These are phyloP conservation scores for Parascedosporium putredinis DNA, from an alignment of 2,329 filamentous ascomycete genomes.

Conservation along the genomic window DNA sequence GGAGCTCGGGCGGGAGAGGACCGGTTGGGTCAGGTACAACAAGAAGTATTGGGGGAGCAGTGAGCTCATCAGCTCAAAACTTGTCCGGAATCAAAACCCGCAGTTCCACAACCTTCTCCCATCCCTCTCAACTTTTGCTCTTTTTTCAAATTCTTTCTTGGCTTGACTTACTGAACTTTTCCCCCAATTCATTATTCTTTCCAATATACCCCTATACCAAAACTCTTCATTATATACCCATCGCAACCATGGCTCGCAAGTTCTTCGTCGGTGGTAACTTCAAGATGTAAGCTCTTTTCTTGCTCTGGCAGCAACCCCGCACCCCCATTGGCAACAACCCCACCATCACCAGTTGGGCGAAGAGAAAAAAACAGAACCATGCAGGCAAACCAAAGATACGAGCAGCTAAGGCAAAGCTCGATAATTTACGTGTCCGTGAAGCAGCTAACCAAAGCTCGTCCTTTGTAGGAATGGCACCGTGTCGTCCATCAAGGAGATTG, in stretches of 20 bases:
- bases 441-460: background rate
- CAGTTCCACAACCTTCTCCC: background rate
- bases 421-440: background rate
- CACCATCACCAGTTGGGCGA: slow-evolving; percentile 6
- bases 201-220: background rate
- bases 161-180: too few species aligned
- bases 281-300: slow-evolving; percentile 66
- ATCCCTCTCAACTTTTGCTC: too few species aligned
- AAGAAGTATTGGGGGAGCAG: too few species aligned
- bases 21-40: background rate
- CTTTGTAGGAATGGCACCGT: slow-evolving; percentile 76
- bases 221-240: background rate
- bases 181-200: background rate
- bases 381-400: too few species aligned
- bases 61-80: too few species aligned
- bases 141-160: too few species aligned
- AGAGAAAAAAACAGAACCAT: slow-evolving; percentile 9
- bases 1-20: slow-evolving; percentile 3
- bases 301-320: slow-evolving; percentile 15
- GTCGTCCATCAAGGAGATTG: slow-evolving; percentile 82
- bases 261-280: slow-evolving; percentile 99
- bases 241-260: slow-evolving; percentile 70
- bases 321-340: slow-evolving; percentile 14
- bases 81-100: slow-evolving; percentile 2
- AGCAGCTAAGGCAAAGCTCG: slow-evolving; percentile 7